These are phyloP conservation scores for Brassica cretica DNA, from an alignment of 345 rosid genomes.

Conservation along the genomic window DNA sequence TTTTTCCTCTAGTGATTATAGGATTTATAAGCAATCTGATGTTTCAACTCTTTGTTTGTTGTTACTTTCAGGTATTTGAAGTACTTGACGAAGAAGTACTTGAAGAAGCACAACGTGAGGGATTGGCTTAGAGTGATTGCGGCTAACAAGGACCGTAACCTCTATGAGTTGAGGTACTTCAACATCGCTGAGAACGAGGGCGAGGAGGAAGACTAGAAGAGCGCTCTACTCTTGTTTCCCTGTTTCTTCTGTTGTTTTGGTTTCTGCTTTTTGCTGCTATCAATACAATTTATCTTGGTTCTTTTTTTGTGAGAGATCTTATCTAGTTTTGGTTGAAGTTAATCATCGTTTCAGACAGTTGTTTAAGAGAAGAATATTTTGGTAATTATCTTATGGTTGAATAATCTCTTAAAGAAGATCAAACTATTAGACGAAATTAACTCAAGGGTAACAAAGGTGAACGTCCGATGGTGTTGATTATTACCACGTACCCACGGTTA, in stretches of 20 bases:
- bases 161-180: slow-evolving; percentile 90
- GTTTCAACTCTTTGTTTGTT: background rate
- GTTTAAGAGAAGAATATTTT: background rate
- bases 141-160: slow-evolving; percentile 77
- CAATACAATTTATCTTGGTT: slow-evolving; percentile 18
- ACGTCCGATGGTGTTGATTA: too few relatives aligned
- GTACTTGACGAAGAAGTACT: slow-evolving; percentile 85
- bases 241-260: slow-evolving; percentile 22
- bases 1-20: too few relatives aligned
- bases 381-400: background rate
- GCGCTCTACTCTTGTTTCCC: background rate
- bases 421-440: background rate
- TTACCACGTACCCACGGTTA: too few relatives aligned
- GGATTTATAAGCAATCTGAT: background rate
- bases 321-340: slow-evolving; percentile 31
- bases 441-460: background rate
- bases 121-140: slow-evolving; percentile 96
- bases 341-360: background rate
- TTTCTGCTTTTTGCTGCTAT: slow-evolving; percentile 1
- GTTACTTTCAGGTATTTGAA: slow-evolving; percentile 59
- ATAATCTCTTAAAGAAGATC: background rate
- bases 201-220: slow-evolving; percentile 76
- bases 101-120: slow-evolving; percentile 92
- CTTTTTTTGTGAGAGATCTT: slow-evolving; percentile 17
- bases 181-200: slow-evolving; percentile 95